Conservation (phyloP, 345 rosid genomes). For the Acer saccharum region DNA sequence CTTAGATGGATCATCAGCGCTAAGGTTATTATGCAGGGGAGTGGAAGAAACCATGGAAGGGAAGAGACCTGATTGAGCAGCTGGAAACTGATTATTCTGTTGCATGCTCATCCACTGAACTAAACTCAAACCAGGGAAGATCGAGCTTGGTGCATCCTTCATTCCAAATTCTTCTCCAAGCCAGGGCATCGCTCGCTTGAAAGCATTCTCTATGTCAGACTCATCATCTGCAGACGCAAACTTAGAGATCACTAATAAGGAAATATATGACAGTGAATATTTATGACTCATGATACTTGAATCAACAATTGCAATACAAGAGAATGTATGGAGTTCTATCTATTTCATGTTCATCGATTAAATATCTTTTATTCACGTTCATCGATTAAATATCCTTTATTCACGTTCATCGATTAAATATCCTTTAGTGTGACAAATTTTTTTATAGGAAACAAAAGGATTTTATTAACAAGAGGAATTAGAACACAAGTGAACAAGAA, state of each 20-base stretch:
- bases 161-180: slow-evolving; percentile 90
- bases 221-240: slow-evolving; percentile 71
- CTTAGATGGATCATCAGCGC: slow-evolving; percentile 78
- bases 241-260: slow-evolving; percentile 21
- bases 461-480: too few species aligned
- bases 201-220: slow-evolving; percentile 78
- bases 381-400: too few species aligned
- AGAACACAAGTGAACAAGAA: too few species aligned
- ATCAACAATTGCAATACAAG: not conserved
- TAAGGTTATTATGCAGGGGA: slow-evolving; percentile 56
- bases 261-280: not conserved
- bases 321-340: not conserved
- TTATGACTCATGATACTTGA: not conserved
- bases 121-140: slow-evolving; percentile 87
- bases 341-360: not conserved
- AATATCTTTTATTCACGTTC: not conserved
- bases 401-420: too few species aligned
- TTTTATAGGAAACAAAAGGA: too few species aligned
- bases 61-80: slow-evolving; percentile 61
- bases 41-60: slow-evolving; percentile 57
- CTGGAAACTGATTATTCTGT: slow-evolving; percentile 73
- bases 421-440: too few species aligned
- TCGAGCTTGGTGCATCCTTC: slow-evolving; percentile 76
- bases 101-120: slow-evolving; percentile 99
- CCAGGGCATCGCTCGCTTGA: slow-evolving; percentile 95